Evolutionary conservation across 345 rosid species (phyloP), one percentile per base, ranked within the genome.

Genomic region (Populus ilicifolia): DNA sequence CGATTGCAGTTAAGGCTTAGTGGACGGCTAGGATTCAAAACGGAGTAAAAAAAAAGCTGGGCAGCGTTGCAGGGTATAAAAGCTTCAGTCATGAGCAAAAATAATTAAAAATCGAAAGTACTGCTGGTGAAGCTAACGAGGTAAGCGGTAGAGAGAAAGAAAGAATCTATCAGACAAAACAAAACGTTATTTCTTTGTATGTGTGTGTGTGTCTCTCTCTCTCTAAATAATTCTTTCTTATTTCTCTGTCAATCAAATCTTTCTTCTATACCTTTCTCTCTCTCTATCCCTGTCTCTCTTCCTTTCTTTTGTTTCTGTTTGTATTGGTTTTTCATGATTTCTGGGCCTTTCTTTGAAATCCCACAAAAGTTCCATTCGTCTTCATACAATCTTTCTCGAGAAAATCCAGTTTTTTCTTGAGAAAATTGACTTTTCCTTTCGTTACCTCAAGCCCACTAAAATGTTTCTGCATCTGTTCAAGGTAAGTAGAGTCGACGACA

Each of bases 181-280:
- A 30, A 66, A 56, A 23, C 48, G 71, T 74, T 68, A 68, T 38
- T 20, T 38, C 12, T 35, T 17, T 33, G 41, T 33, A 1, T 61
- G 65, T 61, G 65, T 61, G 23, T 61, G 0, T 18, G 2, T 12
- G 5, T 2, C 43, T 7, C 44, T 3, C 13, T 6, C 41, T 6
- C 44, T 12, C 14, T 23, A 25, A 10, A 23, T 63, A 50, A 44
- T 21, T 43, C 17, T 4, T 76, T 50, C 71, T 21, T 56, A 54
- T 69, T 38, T 77, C 67, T 59, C 79, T 56, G 54, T 69, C 69
- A 69, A 72, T 79, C 62, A 74, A 79, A 79, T 79, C 69, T 73
- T 38, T 1, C 30, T 25, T 29, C 44, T 69, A 25, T 33, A 23
- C 27, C 13, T 7, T 39, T 1, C 65, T 7, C 48, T 12, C 0